These are phyloP conservation scores for Monascus ruber DNA, from an alignment of 2,329 filamentous ascomycete genomes.

Conservation along the genomic window DNA sequence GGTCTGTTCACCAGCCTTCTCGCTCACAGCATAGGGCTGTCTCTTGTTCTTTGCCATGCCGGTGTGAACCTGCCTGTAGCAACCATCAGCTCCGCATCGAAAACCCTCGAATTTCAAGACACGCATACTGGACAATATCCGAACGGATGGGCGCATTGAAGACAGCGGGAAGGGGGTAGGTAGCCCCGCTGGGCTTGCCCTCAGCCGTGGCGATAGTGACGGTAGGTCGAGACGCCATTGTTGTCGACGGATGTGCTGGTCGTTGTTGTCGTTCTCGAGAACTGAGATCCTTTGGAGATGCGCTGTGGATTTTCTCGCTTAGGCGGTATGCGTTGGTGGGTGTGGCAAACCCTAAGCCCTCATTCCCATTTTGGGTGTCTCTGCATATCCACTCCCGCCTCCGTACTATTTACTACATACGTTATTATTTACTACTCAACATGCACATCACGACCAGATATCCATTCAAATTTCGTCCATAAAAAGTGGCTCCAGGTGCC, in stretches of 20 bases:
- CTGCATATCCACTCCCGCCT: background rate
- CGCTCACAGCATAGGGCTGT: constrained; percentile 98
- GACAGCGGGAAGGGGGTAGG: constrained; percentile 87
- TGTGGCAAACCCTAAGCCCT: constrained; percentile 28
- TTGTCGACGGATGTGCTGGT: constrained; percentile 31
- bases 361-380: constrained; percentile 7
- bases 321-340: constrained; percentile 18
- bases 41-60: constrained; percentile 99
- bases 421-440: too few relatives aligned
- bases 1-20: constrained; percentile 99
- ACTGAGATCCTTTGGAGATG: constrained; percentile 17
- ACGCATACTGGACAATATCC: constrained; percentile 89
- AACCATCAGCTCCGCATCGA: constrained; percentile 21
- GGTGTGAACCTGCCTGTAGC: constrained; percentile 65
- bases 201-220: constrained; percentile 95
- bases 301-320: constrained; percentile 36
- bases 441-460: too few relatives aligned
- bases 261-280: constrained; percentile 28
- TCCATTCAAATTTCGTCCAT: background rate
- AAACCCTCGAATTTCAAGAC: background rate
- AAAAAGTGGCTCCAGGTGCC: constrained; percentile 1
- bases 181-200: constrained; percentile 81
- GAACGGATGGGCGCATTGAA: constrained; percentile 96
- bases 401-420: background rate
- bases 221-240: constrained; percentile 93